phyloP scores from a whole-genome alignment of 768 basidiomycete species.

The Terana coerulea region DNA sequence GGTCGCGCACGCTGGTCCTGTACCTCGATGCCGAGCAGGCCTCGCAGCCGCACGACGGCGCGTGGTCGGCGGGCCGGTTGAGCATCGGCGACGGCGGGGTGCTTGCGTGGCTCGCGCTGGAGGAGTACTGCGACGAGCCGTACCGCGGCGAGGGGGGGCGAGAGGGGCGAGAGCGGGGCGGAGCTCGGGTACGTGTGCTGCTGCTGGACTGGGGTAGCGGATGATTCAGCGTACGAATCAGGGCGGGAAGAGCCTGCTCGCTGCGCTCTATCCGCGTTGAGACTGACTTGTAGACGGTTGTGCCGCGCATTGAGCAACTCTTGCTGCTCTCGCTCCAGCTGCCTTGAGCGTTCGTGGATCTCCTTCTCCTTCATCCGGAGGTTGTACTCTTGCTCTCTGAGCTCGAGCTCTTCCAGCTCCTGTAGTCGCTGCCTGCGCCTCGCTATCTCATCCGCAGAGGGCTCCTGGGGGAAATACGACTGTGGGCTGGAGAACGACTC shows the following conservation, averaged over 20 bases:
- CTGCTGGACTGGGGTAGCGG: neutral
- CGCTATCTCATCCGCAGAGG: constrained; percentile 28
- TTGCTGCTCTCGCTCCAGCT: constrained; percentile 55
- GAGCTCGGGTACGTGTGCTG: constrained; percentile 12
- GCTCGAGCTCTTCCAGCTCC: constrained; percentile 49
- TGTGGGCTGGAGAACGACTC: neutral
- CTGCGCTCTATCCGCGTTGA: constrained; percentile 26
- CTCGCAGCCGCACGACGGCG: constrained; percentile 65
- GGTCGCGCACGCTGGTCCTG: constrained; percentile 25
- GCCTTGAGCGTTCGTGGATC: constrained; percentile 46
- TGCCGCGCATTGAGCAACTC: constrained; percentile 35
- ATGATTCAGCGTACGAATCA: neutral
- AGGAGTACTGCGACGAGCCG: constrained; percentile 19
- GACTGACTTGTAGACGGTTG: constrained; percentile 22
- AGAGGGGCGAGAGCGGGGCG: neutral
- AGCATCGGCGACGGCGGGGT: constrained; percentile 14
- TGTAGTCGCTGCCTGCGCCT: constrained; percentile 40
- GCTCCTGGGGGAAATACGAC: neutral
- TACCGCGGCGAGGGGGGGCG: constrained; percentile 13
- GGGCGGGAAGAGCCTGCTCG: constrained; percentile 23
- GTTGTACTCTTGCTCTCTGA: constrained; percentile 52
- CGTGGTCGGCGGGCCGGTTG: constrained; percentile 26
- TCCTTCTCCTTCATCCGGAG: constrained; percentile 52
- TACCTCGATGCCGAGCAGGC: constrained; percentile 61
- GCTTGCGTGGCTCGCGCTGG: constrained; percentile 22